Evolutionary conservation across 768 basidiomycete species (phyloP), one percentile per base, ranked within the genome.

Genomic region (Cystoderma amianthinum): DNA sequence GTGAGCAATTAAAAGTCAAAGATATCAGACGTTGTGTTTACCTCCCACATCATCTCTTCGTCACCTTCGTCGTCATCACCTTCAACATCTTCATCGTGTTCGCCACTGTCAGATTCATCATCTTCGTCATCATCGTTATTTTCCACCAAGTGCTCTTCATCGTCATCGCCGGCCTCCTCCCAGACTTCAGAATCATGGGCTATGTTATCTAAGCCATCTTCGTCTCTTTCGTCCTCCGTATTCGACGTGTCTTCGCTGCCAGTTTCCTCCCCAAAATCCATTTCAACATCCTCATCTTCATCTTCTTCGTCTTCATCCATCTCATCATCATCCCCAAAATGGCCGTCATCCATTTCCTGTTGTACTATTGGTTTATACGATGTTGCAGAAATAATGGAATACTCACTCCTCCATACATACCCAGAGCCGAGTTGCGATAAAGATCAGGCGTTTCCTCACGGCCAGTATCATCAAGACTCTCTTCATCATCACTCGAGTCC

Each of bases 391-490:
- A 24, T 35, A 34, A 20, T 28, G 10, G 43, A 37, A 74, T n/a
- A n/a, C 87, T 64, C 66, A 92, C 89, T 30, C 89, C 90, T 54
- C 79, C 82, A 58, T 82, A 92, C 93, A 98, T 93, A 47, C 94
- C 96, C 25, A 99, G 73, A 7, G 96, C 89, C 1, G 96, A 98
- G 59, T 92, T 93, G 34, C 94, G 84, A 63, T 98, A 98, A 15
- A 98, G 65, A 61, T 98, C 92, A 3, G 91, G 90, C 1, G 91
- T 90, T 57, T 88, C 86, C 57, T 88, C 86, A 6, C 85, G 75
- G 19, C 57, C 62, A 24, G 68, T 76, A 39, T 72, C 78, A 5
- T 65, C 68, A 44, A 55, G 50, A 15, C 74, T 74, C n/a, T 78
- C 78, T 6, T 75, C 79, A 12, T 79, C 78, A 3, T 80, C 78